Evolutionary conservation across 2,329 filamentous ascomycete species (phyloP).

Genomic region (Domatiomyces catenatus): DNA sequence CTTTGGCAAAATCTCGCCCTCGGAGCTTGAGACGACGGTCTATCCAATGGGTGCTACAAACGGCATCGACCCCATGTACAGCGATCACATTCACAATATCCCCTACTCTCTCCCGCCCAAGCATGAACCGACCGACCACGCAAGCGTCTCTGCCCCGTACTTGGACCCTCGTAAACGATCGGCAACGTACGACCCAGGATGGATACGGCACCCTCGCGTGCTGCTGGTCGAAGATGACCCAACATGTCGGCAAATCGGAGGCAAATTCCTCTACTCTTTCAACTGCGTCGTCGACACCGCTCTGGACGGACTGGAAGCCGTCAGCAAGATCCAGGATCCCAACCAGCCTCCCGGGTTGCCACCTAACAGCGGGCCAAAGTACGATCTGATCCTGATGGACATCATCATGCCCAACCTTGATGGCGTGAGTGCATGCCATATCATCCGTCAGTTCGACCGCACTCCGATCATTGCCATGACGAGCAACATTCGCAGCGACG

Average conservation of each 20-base stretch:
- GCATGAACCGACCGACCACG: constrained; percentile 24
- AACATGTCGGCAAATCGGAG: constrained; percentile 50
- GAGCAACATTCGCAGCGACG: constrained; percentile 89
- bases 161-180: constrained; percentile 32
- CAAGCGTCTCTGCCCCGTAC: constrained; percentile 19
- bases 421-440: constrained; percentile 82
- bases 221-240: constrained; percentile 75
- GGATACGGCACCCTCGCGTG: constrained; percentile 58
- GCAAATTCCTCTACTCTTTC: constrained; percentile 52
- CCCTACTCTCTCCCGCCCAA: constrained; percentile 67
- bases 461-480: constrained; percentile 96
- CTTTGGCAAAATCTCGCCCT: constrained; percentile 32
- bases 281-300: constrained; percentile 48
- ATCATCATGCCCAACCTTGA: constrained; percentile 97
- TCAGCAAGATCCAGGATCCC: constrained; percentile 57
- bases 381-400: constrained; percentile 67
- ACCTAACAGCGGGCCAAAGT: constrained; percentile 36
- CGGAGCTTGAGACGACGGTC: constrained; percentile 56
- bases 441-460: constrained; percentile 75
- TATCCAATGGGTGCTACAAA: constrained; percentile 84
- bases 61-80: constrained; percentile 87
- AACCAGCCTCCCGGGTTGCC: not conserved
- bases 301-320: constrained; percentile 79
- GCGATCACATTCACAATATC: constrained; percentile 87
- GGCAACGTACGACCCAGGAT: constrained; percentile 44